Evolutionary conservation across 1,284 basidiomycete genomes (phyloP), one percentile per base, ranked within the genome.

Genomic region (Ganoderma resinaceum): DNA sequence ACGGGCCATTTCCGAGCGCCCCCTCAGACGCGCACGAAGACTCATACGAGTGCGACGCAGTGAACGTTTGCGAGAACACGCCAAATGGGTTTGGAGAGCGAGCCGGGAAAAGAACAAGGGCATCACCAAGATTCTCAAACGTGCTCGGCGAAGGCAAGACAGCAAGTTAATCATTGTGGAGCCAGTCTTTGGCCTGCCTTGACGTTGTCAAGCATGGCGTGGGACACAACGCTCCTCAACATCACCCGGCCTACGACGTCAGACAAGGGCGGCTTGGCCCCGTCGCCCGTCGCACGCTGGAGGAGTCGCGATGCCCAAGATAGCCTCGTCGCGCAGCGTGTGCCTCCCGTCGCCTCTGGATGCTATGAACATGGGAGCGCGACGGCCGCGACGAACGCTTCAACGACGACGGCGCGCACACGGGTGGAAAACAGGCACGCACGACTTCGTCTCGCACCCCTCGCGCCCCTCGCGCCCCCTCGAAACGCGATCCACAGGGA

Each of bases 221-320:
- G 46, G 46, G 46, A 52, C 23, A 26, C 23, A 52, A 23, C 33
- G 9, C n/a, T 58, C 55, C 20, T n/a, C 33, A 37, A 37, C 55
- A 23, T 37, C 55, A n/a, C 33, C 29, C 35, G 55, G 31, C 3
- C 18, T 6, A 35, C 33, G 43, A 60, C 63, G 63, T 52, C 55
- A 60, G 63, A 9, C 20, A 23, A 35, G 52, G 55, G 12, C n/a
- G 20, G 18, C 63, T 64, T 64, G 63, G 55, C 63, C 40, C 37
- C 29, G 18, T 33, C 52, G 29, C 23, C 33, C 65, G 33, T 72
- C 70, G 67, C 70, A 72, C 68, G 70, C 61, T n/a, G 66, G 65
- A 66, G 67, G 65, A 63, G 70, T 46, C 66, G 66, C 67, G 61
- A 57, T 31, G 57, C 64, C 65, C 55, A 53, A 55, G 42, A 57